phyloP scores from a whole-genome alignment of 805 yeast species.

The Metschnikowia drakensbergensis region DNA sequence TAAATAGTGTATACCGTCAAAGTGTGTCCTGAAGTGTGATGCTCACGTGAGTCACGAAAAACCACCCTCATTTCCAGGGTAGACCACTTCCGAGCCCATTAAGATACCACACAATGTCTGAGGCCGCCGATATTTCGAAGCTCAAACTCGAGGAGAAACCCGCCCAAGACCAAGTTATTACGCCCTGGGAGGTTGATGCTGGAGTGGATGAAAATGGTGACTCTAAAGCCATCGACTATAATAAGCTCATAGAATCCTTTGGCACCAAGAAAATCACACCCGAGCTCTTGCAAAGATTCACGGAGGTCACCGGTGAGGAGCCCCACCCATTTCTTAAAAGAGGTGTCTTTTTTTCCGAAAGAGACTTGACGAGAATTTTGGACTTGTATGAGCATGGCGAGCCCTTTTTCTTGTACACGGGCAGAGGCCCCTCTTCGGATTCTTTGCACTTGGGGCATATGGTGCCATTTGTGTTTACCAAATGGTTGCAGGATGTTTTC shows the following conservation, averaged over 20 bases:
- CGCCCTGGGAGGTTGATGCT: conserved; percentile 99
- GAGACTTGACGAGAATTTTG: conserved; percentile 75
- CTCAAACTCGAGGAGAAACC: conserved; percentile 15
- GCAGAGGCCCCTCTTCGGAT: conserved; percentile 94
- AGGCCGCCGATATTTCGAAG: conserved; percentile 14
- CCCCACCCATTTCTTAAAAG: conserved; percentile 90
- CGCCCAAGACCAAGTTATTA: conserved; percentile 40
- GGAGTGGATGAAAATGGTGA: conserved; percentile 88
- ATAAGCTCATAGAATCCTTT: conserved; percentile 77
- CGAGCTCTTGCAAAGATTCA: conserved; percentile 74
- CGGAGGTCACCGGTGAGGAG: conserved; percentile 76
- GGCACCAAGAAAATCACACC: conserved; percentile 73
- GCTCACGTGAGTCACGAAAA: conserved; percentile 5
- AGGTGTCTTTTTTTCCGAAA: conserved; percentile 89
- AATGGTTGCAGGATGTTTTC: conserved; percentile 97
- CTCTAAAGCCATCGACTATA: conserved; percentile 88
- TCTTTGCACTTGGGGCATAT: conserved; percentile 96
- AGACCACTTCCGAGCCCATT: background rate
- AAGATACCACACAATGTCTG: conserved; percentile 11
- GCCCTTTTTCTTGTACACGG: conserved; percentile 93
- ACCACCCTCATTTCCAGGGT: background rate
- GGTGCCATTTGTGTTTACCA: conserved; percentile 92
- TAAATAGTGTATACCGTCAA: background rate
- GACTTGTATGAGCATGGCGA: conserved; percentile 92
- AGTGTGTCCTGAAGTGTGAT: background rate